phyloP scores from a whole-genome alignment of 139 green algal genomes.

The Monoraphidium neglectum region DNA sequence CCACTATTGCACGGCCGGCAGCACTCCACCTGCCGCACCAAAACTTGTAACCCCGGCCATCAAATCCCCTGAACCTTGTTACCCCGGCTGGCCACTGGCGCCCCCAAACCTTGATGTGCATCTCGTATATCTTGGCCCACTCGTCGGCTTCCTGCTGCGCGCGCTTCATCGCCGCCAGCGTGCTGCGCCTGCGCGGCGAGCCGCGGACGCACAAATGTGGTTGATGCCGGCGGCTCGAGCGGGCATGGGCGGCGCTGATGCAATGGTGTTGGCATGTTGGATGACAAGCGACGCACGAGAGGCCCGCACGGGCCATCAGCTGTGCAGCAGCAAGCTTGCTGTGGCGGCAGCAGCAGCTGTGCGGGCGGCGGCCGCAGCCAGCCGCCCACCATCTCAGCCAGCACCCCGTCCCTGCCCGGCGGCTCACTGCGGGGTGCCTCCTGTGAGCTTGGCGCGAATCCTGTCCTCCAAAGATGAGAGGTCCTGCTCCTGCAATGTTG shows the following conservation, averaged over 20 bases:
- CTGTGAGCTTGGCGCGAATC: constrained; percentile 33
- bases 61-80: too few relatives aligned
- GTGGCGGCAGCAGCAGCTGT: constrained; percentile 4
- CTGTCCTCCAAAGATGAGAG: constrained; percentile 23
- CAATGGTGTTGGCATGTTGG: background rate
- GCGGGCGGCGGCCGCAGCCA: background rate
- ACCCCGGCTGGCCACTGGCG: background rate
- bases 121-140: constrained; percentile 50
- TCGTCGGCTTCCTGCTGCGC: constrained; percentile 43
- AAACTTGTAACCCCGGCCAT: too few relatives aligned
- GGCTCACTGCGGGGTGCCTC: constrained; percentile 26
- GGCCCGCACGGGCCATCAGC: background rate
- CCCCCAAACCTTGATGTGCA: constrained; percentile 20
- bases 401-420: background rate
- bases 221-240: too few relatives aligned
- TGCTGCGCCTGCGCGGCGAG: constrained; percentile 25
- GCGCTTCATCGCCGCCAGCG: constrained; percentile 34
- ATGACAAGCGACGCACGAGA: background rate
- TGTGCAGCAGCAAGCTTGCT: background rate
- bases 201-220: background rate
- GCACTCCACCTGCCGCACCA: too few relatives aligned
- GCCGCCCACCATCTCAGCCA: background rate
- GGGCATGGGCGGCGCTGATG: background rate
- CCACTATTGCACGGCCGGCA: too few relatives aligned
- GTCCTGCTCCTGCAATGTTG: constrained; percentile 34